phyloP scores from a whole-genome alignment of 805 yeast genomes.

The Blastobotrys attinorum region DNA sequence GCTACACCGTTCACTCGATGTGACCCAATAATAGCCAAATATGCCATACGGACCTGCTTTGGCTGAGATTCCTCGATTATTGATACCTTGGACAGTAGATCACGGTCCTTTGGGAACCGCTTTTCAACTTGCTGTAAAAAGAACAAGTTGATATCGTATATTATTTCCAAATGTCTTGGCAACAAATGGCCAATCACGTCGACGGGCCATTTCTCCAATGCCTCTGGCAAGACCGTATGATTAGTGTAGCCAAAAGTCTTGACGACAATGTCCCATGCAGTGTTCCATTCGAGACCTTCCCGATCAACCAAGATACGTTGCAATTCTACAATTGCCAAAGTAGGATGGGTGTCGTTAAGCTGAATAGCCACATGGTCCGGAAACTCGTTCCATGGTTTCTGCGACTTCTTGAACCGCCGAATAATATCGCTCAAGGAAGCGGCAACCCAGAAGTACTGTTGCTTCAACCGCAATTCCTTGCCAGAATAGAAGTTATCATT shows the following conservation, averaged over 20 bases:
- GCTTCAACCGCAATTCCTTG: slow-evolving; percentile 85
- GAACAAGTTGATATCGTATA: slow-evolving; percentile 73
- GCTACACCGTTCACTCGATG: slow-evolving; percentile 96
- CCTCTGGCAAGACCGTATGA: slow-evolving; percentile 93
- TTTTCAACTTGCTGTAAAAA: slow-evolving; percentile 72
- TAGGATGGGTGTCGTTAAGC: slow-evolving; percentile 91
- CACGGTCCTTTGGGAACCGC: slow-evolving; percentile 68
- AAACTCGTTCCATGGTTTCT: slow-evolving; percentile 71
- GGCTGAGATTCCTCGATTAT: slow-evolving; percentile 75
- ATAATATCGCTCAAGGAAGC: slow-evolving; percentile 88
- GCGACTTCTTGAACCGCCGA: slow-evolving; percentile 76
- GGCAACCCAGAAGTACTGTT: slow-evolving; percentile 95
- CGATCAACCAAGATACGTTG: slow-evolving; percentile 79
- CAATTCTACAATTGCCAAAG: slow-evolving; percentile 82
- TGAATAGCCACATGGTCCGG: slow-evolving; percentile 86
- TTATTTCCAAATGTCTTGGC: slow-evolving; percentile 87
- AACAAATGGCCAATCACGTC: slow-evolving; percentile 67
- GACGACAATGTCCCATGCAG: slow-evolving; percentile 80
- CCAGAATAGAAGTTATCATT: slow-evolving; percentile 90
- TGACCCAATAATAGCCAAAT: slow-evolving; percentile 82
- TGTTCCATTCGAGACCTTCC: slow-evolving; percentile 73
- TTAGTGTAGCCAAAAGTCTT: slow-evolving; percentile 84
- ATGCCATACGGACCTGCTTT: slow-evolving; percentile 88
- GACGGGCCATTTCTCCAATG: slow-evolving; percentile 93
- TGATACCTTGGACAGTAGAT: slow-evolving; percentile 61